Evolutionary conservation across 176 grass and related monocot species (phyloP).

Genomic region (Cymbopogon citratus): DNA sequence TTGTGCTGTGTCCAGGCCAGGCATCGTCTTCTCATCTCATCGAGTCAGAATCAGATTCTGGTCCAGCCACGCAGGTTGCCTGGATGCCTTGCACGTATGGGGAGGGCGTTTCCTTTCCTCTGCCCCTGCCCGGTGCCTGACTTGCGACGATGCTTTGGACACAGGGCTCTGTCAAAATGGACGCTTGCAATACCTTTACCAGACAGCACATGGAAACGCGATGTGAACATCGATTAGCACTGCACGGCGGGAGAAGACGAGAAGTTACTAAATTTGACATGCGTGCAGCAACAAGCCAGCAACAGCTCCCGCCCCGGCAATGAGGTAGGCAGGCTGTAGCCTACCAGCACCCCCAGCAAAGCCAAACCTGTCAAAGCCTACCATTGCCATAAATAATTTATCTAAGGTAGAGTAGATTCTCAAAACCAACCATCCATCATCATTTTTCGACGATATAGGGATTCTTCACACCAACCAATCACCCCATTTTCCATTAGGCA

Average conservation of each 20-base stretch:
- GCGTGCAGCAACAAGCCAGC: neutral
- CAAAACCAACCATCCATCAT: neutral
- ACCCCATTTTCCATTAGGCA: neutral
- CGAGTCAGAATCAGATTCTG: conserved; percentile 21
- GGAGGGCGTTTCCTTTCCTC: neutral
- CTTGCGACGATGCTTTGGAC: neutral
- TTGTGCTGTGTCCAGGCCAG: neutral
- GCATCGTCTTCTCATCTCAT: neutral
- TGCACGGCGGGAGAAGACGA: no score
- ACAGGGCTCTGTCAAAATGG: neutral
- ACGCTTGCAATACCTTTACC: neutral
- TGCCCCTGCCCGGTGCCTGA: neutral
- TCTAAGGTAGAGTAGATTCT: neutral
- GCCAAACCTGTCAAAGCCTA: neutral
- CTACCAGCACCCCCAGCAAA: neutral
- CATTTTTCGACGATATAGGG: neutral
- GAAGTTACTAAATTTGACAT: neutral
- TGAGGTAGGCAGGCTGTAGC: neutral
- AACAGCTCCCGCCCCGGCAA: neutral
- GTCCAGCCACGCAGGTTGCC: neutral
- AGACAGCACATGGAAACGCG: neutral
- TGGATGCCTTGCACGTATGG: neutral
- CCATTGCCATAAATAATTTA: neutral
- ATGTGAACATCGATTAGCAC: neutral
- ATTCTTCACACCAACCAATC: neutral